Conservation (phyloP, 768 basidiomycete genomes). For the Collybiopsis confluens region DNA sequence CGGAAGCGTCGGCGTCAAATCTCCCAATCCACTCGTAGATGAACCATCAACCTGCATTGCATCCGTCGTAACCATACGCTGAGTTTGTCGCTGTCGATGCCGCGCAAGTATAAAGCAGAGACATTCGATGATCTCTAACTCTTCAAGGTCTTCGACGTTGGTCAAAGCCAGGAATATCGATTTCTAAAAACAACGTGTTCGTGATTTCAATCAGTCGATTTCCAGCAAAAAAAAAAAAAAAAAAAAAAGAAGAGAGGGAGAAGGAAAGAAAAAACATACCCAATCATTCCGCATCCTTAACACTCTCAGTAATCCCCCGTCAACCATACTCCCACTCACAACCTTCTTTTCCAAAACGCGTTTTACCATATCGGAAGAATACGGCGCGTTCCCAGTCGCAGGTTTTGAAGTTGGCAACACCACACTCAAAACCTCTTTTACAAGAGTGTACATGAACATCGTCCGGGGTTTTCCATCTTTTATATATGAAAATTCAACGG, state of each 20-base stretch:
- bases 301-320: conserved; percentile 50
- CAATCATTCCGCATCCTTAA: conserved; percentile 61
- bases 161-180: conserved; percentile 49
- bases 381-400: conserved; percentile 32
- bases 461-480: not conserved
- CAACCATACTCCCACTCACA: conserved; percentile 59
- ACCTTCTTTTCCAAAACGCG: conserved; percentile 54
- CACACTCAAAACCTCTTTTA: conserved; percentile 52
- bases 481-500: not conserved
- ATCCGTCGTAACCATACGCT: conserved; percentile 14
- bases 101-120: conserved; percentile 40
- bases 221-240: not conserved
- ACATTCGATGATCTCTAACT: conserved; percentile 55
- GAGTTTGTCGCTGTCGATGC: conserved; percentile 29
- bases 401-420: conserved; percentile 41
- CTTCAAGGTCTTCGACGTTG: conserved; percentile 58
- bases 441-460: conserved; percentile 42
- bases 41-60: conserved; percentile 36
- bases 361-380: conserved; percentile 53
- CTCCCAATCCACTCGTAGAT: conserved; percentile 3
- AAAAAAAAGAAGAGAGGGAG: not conserved
- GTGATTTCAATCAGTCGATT: not conserved
- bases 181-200: conserved; percentile 25
- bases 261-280: conserved; percentile 37
- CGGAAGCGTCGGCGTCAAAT: conserved; percentile 23